Evolutionary conservation across 805 yeast species (phyloP), one percentile per base, ranked within the genome.

Genomic region (Debaryomyces prosopidis): DNA sequence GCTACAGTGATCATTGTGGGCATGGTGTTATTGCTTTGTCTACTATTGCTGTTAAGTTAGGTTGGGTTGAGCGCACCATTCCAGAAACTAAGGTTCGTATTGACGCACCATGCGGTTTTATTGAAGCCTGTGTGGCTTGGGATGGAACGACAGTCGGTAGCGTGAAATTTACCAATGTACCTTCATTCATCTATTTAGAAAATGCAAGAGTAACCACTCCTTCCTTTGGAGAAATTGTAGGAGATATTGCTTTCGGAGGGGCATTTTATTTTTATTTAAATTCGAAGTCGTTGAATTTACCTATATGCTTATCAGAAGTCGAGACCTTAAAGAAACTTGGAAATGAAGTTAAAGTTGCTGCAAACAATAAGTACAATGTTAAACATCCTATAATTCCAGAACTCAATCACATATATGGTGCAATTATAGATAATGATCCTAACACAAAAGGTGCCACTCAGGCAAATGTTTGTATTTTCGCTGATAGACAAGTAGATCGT

Each of bases 1-100:
- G 64, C 3, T 58, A 58, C 36, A 58, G 60, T 4, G 63, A 59
- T 38, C 63, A 58, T 39, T 59, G 64, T 46, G 64, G 64, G 2
- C 64, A 59, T 46, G 64, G 64, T 2, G 52, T 56, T 44, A 56
- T 59, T 26, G 55, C 63, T 5, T 48, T 49, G 18, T 57, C 55
- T 3, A 53, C 63, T 1, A 48, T 56, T 12, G 27, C 56, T 10
- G 43, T 60, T 14, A 41, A 46, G 27, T 14, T 55, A 39, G 49
- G 53, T 1, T 46, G 58, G 54, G 40, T 57, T 5, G 54, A 55
- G 7, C 35, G 47, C 17, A 42, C 45, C 4, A 44, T 44, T 14
- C 54, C 55, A n/a, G 45, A 44, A 23, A 62, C 63, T 36, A 58
- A 45, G 4, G 53, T 41, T 20, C 56, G 42, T 23, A 49, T 45